Base-by-base conservation (phyloP, 2,329 filamentous ascomycete species). In the Dactylellina drechsleri region DNA sequence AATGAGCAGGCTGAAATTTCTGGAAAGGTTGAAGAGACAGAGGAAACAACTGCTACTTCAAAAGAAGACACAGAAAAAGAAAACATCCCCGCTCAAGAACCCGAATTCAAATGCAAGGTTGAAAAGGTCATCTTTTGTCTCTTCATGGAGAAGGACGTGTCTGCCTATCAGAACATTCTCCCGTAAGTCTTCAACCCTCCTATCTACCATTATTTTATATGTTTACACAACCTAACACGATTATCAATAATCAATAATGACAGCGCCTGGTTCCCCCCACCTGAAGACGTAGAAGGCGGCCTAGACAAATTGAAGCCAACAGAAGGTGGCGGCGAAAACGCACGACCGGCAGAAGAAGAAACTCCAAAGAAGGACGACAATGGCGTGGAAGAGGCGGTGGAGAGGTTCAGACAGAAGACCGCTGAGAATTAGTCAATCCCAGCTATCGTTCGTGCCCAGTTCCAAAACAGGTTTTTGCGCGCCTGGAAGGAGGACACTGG, bases 121-220 rank as follows among this genome's bases (percentile, higher is more conserved):
- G 87, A 92, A 52, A 87, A 88, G 78, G 87, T 98, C 12, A 85
- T 97, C 16, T 96, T 98, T 83, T 93, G 93, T 80, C 91, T 89
- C 15, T 97, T 96, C 81, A 85, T 91, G 80, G 81, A 84, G 62
- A 93, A 93, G 82, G 93, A 98, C 79, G 87, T 91, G 72, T 82
- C 83, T 45, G 89, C 91, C 0, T 98, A 98, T 81, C 85, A 89
- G 60, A 78, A 86, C 23, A 83, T 85, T 41, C 82, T 97, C 10
- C 91, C 93, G 93, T 96, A 82, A 85, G 91, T 87, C 67, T 18
- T 10, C 5, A 36, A 36, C 49, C 49, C 18, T 43, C 20, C 15
- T 28, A 47, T 26, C 13, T 47, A n/a, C 7, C 43, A 47, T 47
- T 5, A 18, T 36, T 36, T 36, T 7, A 36, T 2, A 36, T 10